These are phyloP conservation scores for Tulasnella calospora DNA, from an alignment of 768 basidiomycete genomes.

Conservation along the genomic window DNA sequence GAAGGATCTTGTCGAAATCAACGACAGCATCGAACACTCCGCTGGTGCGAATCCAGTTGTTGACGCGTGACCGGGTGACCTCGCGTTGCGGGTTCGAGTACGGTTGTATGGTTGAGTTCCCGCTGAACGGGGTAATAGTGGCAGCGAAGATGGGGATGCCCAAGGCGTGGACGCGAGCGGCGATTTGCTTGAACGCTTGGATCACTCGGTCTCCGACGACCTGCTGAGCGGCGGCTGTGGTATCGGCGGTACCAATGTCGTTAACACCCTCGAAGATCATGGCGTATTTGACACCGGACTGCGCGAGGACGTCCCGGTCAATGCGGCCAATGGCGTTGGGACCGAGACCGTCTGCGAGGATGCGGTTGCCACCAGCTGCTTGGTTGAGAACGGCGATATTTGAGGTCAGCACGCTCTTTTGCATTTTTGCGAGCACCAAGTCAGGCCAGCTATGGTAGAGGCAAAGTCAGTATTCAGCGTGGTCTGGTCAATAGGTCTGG, in stretches of 20 bases:
- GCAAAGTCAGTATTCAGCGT: not conserved
- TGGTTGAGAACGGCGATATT: conserved; percentile 47
- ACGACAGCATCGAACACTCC: conserved; percentile 46
- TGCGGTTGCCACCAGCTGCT: conserved; percentile 51
- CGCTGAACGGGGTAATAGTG: conserved; percentile 50
- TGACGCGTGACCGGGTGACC: conserved; percentile 42
- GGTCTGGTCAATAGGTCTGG: not conserved
- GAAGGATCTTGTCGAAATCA: conserved; percentile 46
- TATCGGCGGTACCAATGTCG: conserved; percentile 46
- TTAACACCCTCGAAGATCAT: conserved; percentile 55
- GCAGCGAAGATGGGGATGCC: conserved; percentile 47
- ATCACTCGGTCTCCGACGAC: conserved; percentile 43
- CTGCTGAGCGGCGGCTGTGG: conserved; percentile 39
- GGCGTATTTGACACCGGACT: conserved; percentile 44
- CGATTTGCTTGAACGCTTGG: conserved; percentile 46
- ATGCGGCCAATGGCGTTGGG: conserved; percentile 47
- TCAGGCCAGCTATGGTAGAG: conserved; percentile 44
- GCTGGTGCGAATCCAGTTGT: conserved; percentile 44
- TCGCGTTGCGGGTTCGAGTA: conserved; percentile 43
- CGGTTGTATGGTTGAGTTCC: conserved; percentile 36
- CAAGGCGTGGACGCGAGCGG: conserved; percentile 41
- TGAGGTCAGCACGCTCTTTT: conserved; percentile 36
- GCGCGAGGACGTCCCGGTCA: conserved; percentile 50
- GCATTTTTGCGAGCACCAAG: conserved; percentile 44
- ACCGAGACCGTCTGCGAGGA: conserved; percentile 48